A percentile compares a stretch with the other conserved stretches of the same genome.
Evolutionary conservation across 352 stramenopile genomes (phyloP).

Genomic region (Globisporangium nodosum): DNA sequence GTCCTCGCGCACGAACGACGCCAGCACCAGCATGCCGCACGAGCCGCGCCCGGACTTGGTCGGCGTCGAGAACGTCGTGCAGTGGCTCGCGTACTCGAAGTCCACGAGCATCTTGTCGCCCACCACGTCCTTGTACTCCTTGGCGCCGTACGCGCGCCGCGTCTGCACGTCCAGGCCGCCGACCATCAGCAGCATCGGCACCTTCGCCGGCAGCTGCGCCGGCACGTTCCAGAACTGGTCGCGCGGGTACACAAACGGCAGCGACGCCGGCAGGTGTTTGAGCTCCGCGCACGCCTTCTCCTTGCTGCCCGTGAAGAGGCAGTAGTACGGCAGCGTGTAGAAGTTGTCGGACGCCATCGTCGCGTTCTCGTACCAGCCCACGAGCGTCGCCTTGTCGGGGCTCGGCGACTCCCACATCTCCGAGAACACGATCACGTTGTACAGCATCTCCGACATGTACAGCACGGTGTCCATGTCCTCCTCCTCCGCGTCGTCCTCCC

Average conservation of each 20-base stretch:
- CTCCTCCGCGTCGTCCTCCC: conserved; percentile 25
- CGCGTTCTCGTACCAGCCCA: conserved; percentile 51
- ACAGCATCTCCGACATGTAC: conserved; percentile 68
- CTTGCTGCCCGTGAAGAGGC: conserved; percentile 57
- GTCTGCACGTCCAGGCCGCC: conserved; percentile 57
- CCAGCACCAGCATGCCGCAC: conserved; percentile 63
- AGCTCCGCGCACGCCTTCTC: conserved; percentile 54
- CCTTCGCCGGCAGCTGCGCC: conserved; percentile 28
- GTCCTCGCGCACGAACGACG: conserved; percentile 56
- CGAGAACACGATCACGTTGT: conserved; percentile 75
- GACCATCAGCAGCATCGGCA: conserved; percentile 47
- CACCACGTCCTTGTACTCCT: conserved; percentile 41
- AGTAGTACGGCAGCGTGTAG: conserved; percentile 66
- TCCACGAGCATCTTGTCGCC: conserved; percentile 59
- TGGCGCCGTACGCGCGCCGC: conserved; percentile 34
- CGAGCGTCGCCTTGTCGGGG: conserved; percentile 42
- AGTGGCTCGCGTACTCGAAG: conserved; percentile 66
- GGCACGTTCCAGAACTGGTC: conserved; percentile 72
- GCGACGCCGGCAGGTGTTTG: conserved; percentile 30
- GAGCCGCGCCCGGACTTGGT: conserved; percentile 31
- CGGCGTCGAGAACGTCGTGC: conserved; percentile 75
- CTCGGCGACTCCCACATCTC: conserved; percentile 67
- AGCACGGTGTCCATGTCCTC: conserved; percentile 41
- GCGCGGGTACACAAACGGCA: conserved; percentile 42
- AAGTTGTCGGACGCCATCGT: conserved; percentile 70